Base-by-base conservation (phyloP, 2,329 filamentous ascomycete species). In the Lasiodiplodia gonubiensis region DNA sequence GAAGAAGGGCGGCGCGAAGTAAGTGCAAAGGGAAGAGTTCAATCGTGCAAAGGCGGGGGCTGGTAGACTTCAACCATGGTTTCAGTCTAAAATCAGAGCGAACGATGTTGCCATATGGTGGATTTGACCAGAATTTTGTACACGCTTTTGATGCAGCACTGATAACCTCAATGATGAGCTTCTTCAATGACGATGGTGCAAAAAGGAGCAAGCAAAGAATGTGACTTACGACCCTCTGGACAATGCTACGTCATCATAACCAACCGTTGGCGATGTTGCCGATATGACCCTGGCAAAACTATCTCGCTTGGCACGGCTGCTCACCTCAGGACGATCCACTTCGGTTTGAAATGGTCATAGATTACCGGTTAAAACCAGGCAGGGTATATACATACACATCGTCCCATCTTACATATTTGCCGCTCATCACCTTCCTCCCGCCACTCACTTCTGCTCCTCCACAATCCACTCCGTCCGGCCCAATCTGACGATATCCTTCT, bases 401-500 rank as follows among this genome's bases (percentile, higher is more conserved):
- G 21, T 46, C 39, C 10, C 10, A 33, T 33, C 30, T 33, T 6
- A 33, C 30, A 33, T 8, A 33, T 33, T 33, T 33, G 7, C 30
- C 30, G 10, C 39, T 46, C 39, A 18, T 8, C 39, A 46, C 42
- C 18, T 42, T 42, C 39, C 18, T 18, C 7, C 4, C 39, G 16
- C 33, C 23, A 16, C 53, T 49, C 39, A 61, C 39, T 54, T 54
- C 52, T 37, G 33, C 63, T 51, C 61, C 35, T 64, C 35, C 2
- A 69, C 69, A 65, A 72, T 73, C 79, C 78, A 80, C 71, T 83
- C 88, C 23, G 83, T 85, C 72, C 85, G 84, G n/a, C 90, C 91
- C 69, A 92, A 75, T 71, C 81, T 83, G n/a, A 92, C 77, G 72
- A 93, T 90, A 68, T 93, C 90, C 23, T 73, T 74, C 72, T 83